Evolutionary conservation across 139 green algal genomes (phyloP).

Genomic region (Micromonas pusilla): DNA sequence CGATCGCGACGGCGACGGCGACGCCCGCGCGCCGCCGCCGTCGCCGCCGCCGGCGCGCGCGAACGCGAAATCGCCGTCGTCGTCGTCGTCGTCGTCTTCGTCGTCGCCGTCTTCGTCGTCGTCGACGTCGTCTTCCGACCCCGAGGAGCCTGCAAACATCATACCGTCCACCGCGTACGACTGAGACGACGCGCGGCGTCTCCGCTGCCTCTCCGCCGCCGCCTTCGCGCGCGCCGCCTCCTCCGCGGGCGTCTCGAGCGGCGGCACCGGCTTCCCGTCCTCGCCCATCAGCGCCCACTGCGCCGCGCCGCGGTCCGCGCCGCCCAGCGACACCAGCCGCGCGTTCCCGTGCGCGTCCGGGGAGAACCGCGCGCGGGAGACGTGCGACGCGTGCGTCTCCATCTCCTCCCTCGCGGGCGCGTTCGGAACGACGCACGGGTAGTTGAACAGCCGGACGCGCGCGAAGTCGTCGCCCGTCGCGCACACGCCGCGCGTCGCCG

Average conservation of each 20-base stretch:
- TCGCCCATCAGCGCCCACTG: conserved; percentile 21
- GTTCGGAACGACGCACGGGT: background rate
- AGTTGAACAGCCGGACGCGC: background rate
- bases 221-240: background rate
- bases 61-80: too few species aligned
- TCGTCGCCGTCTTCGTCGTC: too few species aligned
- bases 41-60: too few species aligned
- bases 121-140: too few species aligned
- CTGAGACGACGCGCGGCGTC: background rate
- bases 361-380: background rate
- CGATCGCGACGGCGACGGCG: too few species aligned
- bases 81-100: too few species aligned
- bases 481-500: background rate
- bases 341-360: background rate
- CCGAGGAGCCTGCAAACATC: too few species aligned
- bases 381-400: background rate
- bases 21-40: too few species aligned
- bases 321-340: conserved; percentile 5
- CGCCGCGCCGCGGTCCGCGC: conserved; percentile 1
- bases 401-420: background rate
- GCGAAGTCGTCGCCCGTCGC: background rate
- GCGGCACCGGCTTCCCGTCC: background rate
- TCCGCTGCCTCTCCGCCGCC: background rate
- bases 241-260: background rate
- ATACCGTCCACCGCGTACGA: background rate